A percentile compares a stretch with the other conserved stretches of the same genome.
These are phyloP conservation scores for Cordyceps javanica DNA, from an alignment of 2,329 filamentous ascomycete species.

Conservation along the genomic window DNA sequence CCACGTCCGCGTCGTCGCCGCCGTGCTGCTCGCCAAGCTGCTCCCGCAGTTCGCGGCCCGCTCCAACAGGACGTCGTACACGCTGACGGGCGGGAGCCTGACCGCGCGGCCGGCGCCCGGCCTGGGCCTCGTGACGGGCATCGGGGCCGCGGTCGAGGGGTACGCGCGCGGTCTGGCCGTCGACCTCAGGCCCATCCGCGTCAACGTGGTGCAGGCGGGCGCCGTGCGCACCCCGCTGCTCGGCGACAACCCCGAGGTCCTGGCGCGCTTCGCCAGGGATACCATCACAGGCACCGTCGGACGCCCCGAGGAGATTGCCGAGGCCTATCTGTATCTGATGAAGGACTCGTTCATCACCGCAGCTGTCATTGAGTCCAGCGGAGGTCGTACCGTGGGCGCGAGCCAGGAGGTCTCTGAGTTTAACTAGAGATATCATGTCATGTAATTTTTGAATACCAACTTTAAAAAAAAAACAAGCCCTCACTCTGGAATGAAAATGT, in stretches of 20 bases:
- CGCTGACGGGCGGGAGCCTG: constrained; percentile 49
- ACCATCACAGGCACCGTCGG: constrained; percentile 21
- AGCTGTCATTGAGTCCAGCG: constrained; percentile 21
- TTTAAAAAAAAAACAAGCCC: no score
- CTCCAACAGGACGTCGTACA: constrained; percentile 41
- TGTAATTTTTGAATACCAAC: background rate
- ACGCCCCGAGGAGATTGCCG: constrained; percentile 34
- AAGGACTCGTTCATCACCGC: constrained; percentile 34
- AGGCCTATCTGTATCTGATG: constrained; percentile 38
- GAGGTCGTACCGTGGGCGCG: constrained; percentile 21
- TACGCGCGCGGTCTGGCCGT: constrained; percentile 52
- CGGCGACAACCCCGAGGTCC: constrained; percentile 11
- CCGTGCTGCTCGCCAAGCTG: constrained; percentile 47
- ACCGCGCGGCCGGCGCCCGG: constrained; percentile 44
- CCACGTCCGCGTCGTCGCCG: constrained; percentile 44
- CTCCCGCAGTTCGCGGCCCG: constrained; percentile 36
- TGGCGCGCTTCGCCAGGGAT: constrained; percentile 15
- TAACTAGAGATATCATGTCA: background rate
- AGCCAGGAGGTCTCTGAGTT: constrained; percentile 11
- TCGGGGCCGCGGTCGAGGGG: constrained; percentile 44
- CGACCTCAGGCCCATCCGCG: constrained; percentile 56
- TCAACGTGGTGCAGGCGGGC: constrained; percentile 57
- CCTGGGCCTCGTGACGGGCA: constrained; percentile 43
- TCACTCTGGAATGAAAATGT: constrained; percentile 4
- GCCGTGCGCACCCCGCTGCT: constrained; percentile 41